Conservation (phyloP, 164 flowering plant genomes). For the Berberis vulgaris region DNA sequence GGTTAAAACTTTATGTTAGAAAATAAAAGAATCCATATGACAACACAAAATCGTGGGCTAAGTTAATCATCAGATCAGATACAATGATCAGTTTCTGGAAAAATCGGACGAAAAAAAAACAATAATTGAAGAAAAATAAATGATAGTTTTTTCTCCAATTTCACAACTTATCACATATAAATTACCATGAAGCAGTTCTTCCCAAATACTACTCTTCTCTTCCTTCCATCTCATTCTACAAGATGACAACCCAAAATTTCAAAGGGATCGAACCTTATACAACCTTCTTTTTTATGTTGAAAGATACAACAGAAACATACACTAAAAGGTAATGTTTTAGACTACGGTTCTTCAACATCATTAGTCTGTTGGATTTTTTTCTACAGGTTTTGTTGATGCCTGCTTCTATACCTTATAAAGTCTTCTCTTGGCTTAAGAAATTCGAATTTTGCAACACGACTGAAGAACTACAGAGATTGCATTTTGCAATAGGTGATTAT, state of each 20-base stretch:
- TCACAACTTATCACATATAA: constrained; percentile 23
- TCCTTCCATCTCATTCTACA: constrained; percentile 5
- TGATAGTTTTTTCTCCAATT: constrained; percentile 9
- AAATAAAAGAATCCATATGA: neutral
- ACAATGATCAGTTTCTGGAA: constrained; percentile 10
- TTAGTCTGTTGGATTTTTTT: constrained; percentile 17
- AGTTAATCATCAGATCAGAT: constrained; percentile 10
- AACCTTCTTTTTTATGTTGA: neutral
- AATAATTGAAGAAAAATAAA: constrained; percentile 1
- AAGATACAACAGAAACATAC: neutral
- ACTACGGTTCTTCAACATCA: constrained; percentile 23
- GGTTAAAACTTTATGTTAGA: neutral
- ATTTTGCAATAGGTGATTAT: too few relatives aligned
- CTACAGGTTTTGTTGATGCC: constrained; percentile 26
- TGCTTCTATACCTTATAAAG: constrained; percentile 69
- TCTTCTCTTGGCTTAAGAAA: constrained; percentile 87
- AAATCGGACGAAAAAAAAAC: constrained; percentile 8
- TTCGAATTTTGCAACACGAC: constrained; percentile 47
- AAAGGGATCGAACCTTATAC: constrained; percentile 2
- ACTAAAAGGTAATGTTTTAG: neutral
- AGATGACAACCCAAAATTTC: constrained; percentile 11
- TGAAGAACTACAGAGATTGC: too few relatives aligned
- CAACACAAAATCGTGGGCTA: neutral
- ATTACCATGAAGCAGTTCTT: constrained; percentile 15
- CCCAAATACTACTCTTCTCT: neutral